A percentile compares a stretch with the other conserved stretches of the same genome.
phyloP scores from a whole-genome alignment of 768 basidiomycete genomes.

The Pisolithus sp. region DNA sequence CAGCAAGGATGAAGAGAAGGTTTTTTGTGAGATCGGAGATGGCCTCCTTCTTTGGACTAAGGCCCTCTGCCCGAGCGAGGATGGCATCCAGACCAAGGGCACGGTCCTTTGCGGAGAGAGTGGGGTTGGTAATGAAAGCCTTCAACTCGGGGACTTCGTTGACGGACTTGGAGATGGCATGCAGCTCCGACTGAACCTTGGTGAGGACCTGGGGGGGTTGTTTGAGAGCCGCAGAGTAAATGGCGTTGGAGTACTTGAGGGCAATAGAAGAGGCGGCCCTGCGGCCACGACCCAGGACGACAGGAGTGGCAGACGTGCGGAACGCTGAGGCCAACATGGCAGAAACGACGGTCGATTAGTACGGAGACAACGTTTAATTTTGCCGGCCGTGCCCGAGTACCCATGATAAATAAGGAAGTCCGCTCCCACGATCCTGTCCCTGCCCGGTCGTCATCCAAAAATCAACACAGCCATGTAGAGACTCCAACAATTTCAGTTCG shows the following conservation, averaged over 20 bases:
- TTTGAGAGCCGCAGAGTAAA: constrained; percentile 73
- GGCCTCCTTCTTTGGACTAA: constrained; percentile 62
- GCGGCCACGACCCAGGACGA: constrained; percentile 45
- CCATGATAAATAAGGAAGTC: background rate
- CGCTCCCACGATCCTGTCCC: background rate
- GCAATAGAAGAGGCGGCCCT: constrained; percentile 76
- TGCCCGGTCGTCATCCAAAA: no score
- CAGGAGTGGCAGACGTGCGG: constrained; percentile 41
- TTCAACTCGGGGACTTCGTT: constrained; percentile 56
- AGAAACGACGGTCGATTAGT: background rate
- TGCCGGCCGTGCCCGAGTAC: background rate
- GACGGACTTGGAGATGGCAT: constrained; percentile 62
- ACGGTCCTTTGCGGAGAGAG: constrained; percentile 78
- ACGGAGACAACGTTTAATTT: no score
- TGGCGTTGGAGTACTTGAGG: constrained; percentile 77
- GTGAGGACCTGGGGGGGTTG: constrained; percentile 79
- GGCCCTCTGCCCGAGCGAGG: constrained; percentile 58
- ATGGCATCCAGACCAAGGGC: constrained; percentile 58
- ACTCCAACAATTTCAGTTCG: no score
- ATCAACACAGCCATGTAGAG: no score
- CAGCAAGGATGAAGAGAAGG: constrained; percentile 80
- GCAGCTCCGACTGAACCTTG: constrained; percentile 83
- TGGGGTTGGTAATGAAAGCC: constrained; percentile 83
- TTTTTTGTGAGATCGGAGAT: constrained; percentile 87
- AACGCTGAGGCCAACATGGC: constrained; percentile 55